phyloP scores from a whole-genome alignment of 164 flowering plant genomes.

The grape (Vitis vinifera) region DNA sequence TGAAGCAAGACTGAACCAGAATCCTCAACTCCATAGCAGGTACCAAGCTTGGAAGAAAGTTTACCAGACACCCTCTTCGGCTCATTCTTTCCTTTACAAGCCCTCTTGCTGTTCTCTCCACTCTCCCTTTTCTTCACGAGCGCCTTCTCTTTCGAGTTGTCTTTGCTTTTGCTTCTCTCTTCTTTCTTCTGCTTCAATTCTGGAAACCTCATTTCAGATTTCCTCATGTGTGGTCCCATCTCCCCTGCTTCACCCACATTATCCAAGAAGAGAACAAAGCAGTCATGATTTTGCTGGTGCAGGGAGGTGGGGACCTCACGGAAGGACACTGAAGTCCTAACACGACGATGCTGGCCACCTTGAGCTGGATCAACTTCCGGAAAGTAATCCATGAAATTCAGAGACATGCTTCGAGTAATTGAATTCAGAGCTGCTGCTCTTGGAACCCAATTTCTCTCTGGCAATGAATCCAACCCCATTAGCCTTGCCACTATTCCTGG shows the following conservation, averaged over 20 bases:
- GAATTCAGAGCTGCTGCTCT: slow-evolving; percentile 15
- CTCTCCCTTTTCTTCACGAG: slow-evolving; percentile 5
- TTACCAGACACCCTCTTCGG: slow-evolving; percentile 7
- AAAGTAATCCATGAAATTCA: slow-evolving; percentile 50
- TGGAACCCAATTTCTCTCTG: slow-evolving; percentile 22
- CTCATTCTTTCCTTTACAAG: slow-evolving; percentile 14
- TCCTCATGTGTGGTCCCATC: slow-evolving; percentile 5
- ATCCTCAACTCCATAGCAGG: neutral
- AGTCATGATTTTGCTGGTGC: slow-evolving; percentile 30
- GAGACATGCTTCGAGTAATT: slow-evolving; percentile 56
- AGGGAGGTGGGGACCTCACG: slow-evolving; percentile 46
- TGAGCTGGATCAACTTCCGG: slow-evolving; percentile 24
- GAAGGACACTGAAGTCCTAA: slow-evolving; percentile 54
- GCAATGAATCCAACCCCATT: slow-evolving; percentile 66
- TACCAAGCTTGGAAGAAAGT: neutral
- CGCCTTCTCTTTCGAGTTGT: neutral
- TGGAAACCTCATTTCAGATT: slow-evolving; percentile 13
- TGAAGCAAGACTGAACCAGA: neutral
- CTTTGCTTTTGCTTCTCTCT: slow-evolving; percentile 6
- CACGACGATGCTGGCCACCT: slow-evolving; percentile 39
- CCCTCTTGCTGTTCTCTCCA: slow-evolving; percentile 2
- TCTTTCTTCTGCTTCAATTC: slow-evolving; percentile 2
- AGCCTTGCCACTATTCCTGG: slow-evolving; percentile 64
- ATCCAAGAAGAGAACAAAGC: slow-evolving; percentile 22
- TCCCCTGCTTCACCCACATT: slow-evolving; percentile 7